Conservation (phyloP, 305 asterid species). For the Fraxinus platypoda region DNA sequence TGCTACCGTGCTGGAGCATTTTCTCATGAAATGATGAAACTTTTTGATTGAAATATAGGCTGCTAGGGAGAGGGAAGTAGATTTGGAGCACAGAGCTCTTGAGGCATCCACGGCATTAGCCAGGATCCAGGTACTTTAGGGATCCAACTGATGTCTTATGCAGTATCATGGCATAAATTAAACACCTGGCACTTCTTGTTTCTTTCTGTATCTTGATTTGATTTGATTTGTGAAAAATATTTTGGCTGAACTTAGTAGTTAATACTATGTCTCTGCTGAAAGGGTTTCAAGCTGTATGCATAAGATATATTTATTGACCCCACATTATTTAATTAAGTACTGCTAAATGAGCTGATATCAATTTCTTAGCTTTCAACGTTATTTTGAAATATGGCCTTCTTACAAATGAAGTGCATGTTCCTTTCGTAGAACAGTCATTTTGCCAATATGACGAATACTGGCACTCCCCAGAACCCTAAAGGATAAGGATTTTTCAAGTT, state of each 20-base stretch:
- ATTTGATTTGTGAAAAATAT: neutral
- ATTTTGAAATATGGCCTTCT: constrained; percentile 12
- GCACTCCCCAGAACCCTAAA: neutral
- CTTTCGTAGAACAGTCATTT: neutral
- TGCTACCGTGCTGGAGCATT: neutral
- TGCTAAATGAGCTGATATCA: neutral
- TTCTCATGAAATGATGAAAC: constrained; percentile 24
- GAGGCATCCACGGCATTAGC: constrained; percentile 95
- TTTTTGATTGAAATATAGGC: constrained; percentile 50
- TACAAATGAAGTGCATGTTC: neutral
- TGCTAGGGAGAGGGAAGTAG: constrained; percentile 97
- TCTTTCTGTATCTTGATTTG: constrained; percentile 6
- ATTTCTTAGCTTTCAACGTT: neutral
- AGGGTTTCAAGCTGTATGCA: neutral
- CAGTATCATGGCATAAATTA: neutral
- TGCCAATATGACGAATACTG: neutral
- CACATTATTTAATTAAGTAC: neutral
- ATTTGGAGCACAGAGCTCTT: constrained; percentile 89
- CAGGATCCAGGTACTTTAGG: constrained; percentile 74
- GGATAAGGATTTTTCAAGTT: neutral
- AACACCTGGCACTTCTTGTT: neutral
- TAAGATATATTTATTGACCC: neutral
- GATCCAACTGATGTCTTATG: constrained; percentile 9
- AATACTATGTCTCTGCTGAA: neutral
- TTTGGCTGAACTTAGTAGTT: neutral